phyloP scores from a whole-genome alignment of 352 stramenopile species.

The Phytophthora kernoviae region DNA sequence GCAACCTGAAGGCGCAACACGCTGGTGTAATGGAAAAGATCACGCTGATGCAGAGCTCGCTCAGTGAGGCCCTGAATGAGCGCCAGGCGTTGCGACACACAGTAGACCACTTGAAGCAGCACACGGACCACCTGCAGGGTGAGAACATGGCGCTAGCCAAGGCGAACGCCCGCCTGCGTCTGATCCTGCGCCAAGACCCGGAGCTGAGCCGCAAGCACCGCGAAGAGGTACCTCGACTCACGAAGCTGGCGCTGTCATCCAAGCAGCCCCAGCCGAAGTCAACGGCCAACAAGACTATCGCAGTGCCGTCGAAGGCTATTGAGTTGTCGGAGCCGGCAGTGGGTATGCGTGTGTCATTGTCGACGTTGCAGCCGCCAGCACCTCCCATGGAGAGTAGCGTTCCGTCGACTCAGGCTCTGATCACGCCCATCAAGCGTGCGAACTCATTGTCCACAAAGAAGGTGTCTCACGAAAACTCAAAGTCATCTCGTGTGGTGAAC shows the following conservation, averaged over 20 bases:
- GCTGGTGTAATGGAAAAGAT: conserved; percentile 84
- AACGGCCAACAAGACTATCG: conserved; percentile 47
- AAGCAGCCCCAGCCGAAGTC: conserved; percentile 67
- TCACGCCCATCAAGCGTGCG: conserved; percentile 63
- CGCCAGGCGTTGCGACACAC: conserved; percentile 75
- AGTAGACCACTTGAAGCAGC: conserved; percentile 71
- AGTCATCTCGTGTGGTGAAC: conserved; percentile 81
- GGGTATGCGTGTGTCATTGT: conserved; percentile 56
- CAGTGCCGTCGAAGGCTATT: conserved; percentile 38
- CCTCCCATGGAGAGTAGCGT: conserved; percentile 33
- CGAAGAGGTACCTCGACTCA: conserved; percentile 83
- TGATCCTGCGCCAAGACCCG: conserved; percentile 85
- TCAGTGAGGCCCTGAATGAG: conserved; percentile 77
- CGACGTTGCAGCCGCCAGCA: conserved; percentile 48
- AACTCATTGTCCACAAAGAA: conserved; percentile 72
- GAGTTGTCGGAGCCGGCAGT: conserved; percentile 45
- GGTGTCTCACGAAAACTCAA: conserved; percentile 39
- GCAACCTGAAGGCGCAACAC: conserved; percentile 83
- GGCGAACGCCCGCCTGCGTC: conserved; percentile 78
- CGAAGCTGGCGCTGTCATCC: conserved; percentile 74
- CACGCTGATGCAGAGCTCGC: conserved; percentile 70
- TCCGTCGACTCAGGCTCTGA: conserved; percentile 21
- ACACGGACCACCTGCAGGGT: conserved; percentile 78
- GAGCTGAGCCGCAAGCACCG: conserved; percentile 85
- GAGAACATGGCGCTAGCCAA: conserved; percentile 87